Base-by-base conservation (phyloP, 805 yeast genomes). In the Barnettozyma wickerhamii region DNA sequence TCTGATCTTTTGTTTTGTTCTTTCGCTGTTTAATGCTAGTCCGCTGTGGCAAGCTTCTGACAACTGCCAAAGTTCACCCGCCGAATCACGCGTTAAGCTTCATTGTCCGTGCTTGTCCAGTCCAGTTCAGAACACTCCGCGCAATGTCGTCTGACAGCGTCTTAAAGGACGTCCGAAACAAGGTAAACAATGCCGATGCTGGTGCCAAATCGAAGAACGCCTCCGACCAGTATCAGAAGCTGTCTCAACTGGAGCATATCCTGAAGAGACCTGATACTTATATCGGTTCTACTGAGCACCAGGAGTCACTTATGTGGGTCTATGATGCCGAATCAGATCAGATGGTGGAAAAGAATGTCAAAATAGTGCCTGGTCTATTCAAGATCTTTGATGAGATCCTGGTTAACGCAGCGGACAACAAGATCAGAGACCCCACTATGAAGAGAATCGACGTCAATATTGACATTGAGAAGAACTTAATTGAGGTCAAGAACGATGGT, bases 321-420 rank as follows among this genome's bases (percentile, higher is more conserved):
- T 81, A 72, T 54, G 86, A 89, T 59, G 79, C 76, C 33, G 82
- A 75, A 33, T 66, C 74, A 1, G 72, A 76, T 35, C 66, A 75
- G 10, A 79, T 84, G 85, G 72, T 59, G 13, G 75, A 71, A 47
- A 75, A 68, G 46, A 59, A 57, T 1, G 95, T 93, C 20, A 76
- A 71, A 33, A 84, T 90, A 49, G 98, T 93, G 10, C 99, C 99
- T 3, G 99, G 98, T 36, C 66, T 93, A 46, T 91, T 88, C 66
- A 93, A 93, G 65, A 91, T 93, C 41, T 93, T 93, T 60, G 99
- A 93, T 63, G 99, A 93, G 66, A 90, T 93, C 43, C 69, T 93
- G 47, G 99, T 93, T 40, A 93, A 93, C 62, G 98, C 99, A 6
- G 99, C 99, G 12, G 99, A 93, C 65, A 93, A 93, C 69, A 93